phyloP scores from a whole-genome alignment of 768 basidiomycete genomes.

The Terana coerulea region DNA sequence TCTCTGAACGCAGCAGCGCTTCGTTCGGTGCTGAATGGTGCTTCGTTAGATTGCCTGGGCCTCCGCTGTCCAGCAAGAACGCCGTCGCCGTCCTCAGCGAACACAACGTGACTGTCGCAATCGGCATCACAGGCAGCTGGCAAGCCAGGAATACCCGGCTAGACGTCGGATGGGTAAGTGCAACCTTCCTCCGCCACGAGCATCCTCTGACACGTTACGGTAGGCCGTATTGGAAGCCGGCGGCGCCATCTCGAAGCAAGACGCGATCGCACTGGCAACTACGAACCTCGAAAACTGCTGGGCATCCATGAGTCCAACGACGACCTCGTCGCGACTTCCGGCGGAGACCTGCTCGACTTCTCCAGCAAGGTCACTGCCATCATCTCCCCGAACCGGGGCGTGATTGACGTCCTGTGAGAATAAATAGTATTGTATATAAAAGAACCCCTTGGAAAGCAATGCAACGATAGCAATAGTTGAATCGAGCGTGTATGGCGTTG shows the following conservation, averaged over 20 bases:
- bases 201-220: neutral
- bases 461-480: no score
- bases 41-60: constrained; percentile 56
- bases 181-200: neutral
- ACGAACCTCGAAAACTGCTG: constrained; percentile 43
- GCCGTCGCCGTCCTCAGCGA: constrained; percentile 57
- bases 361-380: constrained; percentile 36
- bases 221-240: constrained; percentile 24
- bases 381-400: constrained; percentile 27
- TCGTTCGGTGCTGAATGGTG: neutral
- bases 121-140: constrained; percentile 67
- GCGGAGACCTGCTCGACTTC: constrained; percentile 34
- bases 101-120: constrained; percentile 69
- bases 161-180: constrained; percentile 76
- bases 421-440: neutral
- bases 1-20: neutral
- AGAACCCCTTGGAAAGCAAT: no score
- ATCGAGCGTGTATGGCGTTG: no score
- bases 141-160: constrained; percentile 73
- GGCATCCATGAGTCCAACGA: constrained; percentile 18
- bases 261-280: constrained; percentile 40
- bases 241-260: constrained; percentile 15
- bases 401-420: constrained; percentile 22
- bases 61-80: constrained; percentile 62
- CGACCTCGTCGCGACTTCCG: constrained; percentile 30